phyloP scores from a whole-genome alignment of 2,329 filamentous ascomycete genomes.

The Aspergillus aculeatus region DNA sequence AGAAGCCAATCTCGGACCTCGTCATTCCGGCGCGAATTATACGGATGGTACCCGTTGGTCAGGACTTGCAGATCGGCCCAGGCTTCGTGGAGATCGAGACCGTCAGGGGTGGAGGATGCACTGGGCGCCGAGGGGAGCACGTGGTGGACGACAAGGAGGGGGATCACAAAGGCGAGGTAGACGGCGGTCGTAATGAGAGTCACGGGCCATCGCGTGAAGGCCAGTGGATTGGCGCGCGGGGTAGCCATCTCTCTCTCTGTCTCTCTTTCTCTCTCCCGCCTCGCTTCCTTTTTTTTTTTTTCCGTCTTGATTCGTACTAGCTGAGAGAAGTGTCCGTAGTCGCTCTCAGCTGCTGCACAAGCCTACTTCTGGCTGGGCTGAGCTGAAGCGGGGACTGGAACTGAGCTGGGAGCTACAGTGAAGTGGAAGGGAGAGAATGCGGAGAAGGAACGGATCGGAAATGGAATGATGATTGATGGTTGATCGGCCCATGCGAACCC shows the following conservation, averaged over 20 bases:
- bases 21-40: conserved; percentile 83
- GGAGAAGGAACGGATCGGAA: neutral
- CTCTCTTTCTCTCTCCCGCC: too few species aligned
- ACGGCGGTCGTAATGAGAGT: conserved; percentile 73
- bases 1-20: conserved; percentile 75
- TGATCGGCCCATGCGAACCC: neutral
- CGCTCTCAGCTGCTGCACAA: neutral
- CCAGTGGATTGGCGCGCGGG: conserved; percentile 52
- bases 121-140: conserved; percentile 62
- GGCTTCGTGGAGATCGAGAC: conserved; percentile 78
- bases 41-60: conserved; percentile 77
- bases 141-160: conserved; percentile 71
- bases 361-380: neutral
- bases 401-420: neutral
- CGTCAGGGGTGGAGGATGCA: conserved; percentile 57
- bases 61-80: conserved; percentile 80
- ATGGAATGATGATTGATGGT: neutral
- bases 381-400: neutral
- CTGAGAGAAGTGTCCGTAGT: neutral
- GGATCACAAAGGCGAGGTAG: conserved; percentile 75
- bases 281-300: too few species aligned
- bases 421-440: neutral
- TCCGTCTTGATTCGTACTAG: too few species aligned
- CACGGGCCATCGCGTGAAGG: conserved; percentile 78
- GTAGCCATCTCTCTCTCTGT: conserved; percentile 34